Percentiles rank a stretch among this genome's conserved stretches.
These are phyloP conservation scores for Gracilaria caudata DNA, from an alignment of 23 red algal genomes.

Conservation along the genomic window DNA sequence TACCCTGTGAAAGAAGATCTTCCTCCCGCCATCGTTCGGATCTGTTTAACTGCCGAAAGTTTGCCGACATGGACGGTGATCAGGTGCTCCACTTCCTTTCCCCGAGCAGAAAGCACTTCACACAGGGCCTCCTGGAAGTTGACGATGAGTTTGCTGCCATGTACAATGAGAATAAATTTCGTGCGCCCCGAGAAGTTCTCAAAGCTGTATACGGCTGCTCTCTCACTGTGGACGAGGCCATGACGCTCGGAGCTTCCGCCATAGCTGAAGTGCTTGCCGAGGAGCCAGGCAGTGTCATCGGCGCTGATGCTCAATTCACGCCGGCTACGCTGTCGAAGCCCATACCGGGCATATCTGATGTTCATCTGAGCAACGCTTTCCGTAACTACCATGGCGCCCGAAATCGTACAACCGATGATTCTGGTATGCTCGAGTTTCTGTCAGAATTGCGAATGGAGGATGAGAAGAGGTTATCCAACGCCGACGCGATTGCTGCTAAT, in stretches of 20 bases:
- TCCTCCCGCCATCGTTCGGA: conserved; percentile 36
- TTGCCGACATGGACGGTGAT: conserved; percentile 46
- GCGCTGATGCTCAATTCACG: conserved; percentile 11
- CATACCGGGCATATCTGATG: conserved; percentile 29
- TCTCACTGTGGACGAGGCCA: conserved; percentile 66
- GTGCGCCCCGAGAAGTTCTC: conserved; percentile 61
- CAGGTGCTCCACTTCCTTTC: conserved; percentile 64
- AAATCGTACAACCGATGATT: conserved; percentile 50
- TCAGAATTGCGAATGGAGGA: conserved; percentile 55
- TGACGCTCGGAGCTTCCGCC: conserved; percentile 58
- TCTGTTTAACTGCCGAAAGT: conserved; percentile 51
- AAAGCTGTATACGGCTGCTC: conserved; percentile 66
- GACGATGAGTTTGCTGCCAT: conserved; percentile 73
- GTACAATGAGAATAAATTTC: conserved; percentile 66
- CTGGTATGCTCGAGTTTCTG: conserved; percentile 51
- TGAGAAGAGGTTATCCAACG: neutral
- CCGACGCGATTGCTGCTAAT: neutral
- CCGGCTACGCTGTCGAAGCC: conserved; percentile 14
- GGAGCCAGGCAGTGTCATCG: conserved; percentile 47
- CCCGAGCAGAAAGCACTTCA: conserved; percentile 46
- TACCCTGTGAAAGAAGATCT: conserved; percentile 27
- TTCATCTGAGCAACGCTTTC: conserved; percentile 11
- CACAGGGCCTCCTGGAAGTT: conserved; percentile 61
- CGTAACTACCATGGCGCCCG: neutral
- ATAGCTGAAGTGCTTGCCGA: conserved; percentile 51